Evolutionary conservation across 345 rosid species (phyloP), one percentile per base, ranked within the genome.

Genomic region (Litchi chinensis): DNA sequence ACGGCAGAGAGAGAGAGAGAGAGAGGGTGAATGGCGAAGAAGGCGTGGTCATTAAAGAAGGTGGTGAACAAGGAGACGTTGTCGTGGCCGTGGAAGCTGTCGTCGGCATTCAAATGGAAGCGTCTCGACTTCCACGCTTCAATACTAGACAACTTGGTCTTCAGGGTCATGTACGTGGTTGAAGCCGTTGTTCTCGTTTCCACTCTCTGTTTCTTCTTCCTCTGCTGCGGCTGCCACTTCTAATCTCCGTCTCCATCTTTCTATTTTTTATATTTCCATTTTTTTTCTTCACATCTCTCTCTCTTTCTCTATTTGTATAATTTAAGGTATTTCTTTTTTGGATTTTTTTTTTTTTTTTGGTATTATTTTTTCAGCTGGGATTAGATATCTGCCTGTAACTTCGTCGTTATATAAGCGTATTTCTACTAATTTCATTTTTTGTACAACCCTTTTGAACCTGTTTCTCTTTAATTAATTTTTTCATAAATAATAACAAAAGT

Each of bases 161-260:
- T 85, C 88, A 88, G 81, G 68, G 75, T 91, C 41, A 73, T 89
- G 76, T 91, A 86, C 21, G 90, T 85, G 48, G 89, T 86, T 0
- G 97, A 93, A 84, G 92, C 84, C 73, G 5, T 90, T 13, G 91
- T 91, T 73, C 85, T 91, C 46, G 86, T 90, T 77, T 90, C 93
- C 12, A 87, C 90, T n/a, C 87, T 91, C 68, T 90, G 94, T 62
- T 91, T 91, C 93, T 93, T 91, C 88, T 86, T 85, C 79, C 87
- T 91, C 71, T 91, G 92, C 78, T 90, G 92, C 65, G 93, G 97
- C 70, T 90, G 95, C 86, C 92, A 84, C 81, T 71, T 93, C 21
- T 91, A 84, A 87, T 74, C 37, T 12, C 8, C 56, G 12, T 15
- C 3, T 16, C 22, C 8, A 39, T 19, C 15, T n/a, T 56, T 57